Base-by-base conservation (phyloP, 768 basidiomycete genomes). In the Collybiopsis confluens region DNA sequence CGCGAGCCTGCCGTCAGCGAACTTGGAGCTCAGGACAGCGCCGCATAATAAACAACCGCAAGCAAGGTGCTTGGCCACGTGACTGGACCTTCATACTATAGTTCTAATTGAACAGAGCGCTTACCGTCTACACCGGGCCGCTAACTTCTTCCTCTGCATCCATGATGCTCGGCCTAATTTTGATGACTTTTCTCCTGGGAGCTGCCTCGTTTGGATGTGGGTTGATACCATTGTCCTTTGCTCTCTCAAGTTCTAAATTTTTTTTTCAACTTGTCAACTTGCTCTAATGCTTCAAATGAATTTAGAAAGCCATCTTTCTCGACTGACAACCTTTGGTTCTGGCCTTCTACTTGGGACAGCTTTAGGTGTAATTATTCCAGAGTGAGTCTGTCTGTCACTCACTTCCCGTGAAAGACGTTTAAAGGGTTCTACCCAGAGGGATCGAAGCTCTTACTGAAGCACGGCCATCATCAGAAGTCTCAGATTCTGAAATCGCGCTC, bases 311-410 rank as follows among this genome's bases (percentile, higher is more conserved):
- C 72, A 71, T 59, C 58, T 72, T 37, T 72, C 77, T 55, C 68
- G 73, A 68, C 70, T 77, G 58, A 71, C 69, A 7, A 78, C 79
- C 40, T 65, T 92, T 15, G 88, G 91, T 10, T 88, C 88, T 7
- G 95, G 95, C 10, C 72, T 98, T 10, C 76, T 98, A 16, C 78
- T 97, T 13, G 95, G 95, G 3, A 88, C 95, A 2, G 92, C 92
- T 0, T 70, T 98, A 58, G 91, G 91, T 11, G 83, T 98, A 23
- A 92, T 98, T 58, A 86, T 98, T 49, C 95, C 96, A 35, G 95
- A 97, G 89, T 94, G 69, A 66, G 88, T 84, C 10, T 18, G 38
- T 41, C 24, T 15, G 24, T 33, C 35, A n/a, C 44, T 36, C 47
- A 33, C 16, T 33, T 9, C 45, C 30, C 28, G 28, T 33, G n/a